phyloP scores from a whole-genome alignment of 768 basidiomycete genomes.

The Amanita pallidorosea region DNA sequence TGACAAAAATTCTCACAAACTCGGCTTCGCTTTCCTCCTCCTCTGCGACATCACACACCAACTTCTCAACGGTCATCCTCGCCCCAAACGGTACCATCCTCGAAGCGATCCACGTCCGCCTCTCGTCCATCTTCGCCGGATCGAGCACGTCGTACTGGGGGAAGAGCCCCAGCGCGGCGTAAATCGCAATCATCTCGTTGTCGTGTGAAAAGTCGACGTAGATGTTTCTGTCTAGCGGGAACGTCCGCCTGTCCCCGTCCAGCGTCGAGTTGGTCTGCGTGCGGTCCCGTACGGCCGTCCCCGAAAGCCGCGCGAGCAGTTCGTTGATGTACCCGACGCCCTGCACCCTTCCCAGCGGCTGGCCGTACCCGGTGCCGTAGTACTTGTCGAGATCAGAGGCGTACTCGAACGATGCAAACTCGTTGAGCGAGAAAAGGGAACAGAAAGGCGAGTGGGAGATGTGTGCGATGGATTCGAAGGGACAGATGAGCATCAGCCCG shows the following conservation, averaged over 20 bases:
- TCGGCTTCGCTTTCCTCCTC: slow-evolving; percentile 11
- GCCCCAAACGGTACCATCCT: slow-evolving; percentile 66
- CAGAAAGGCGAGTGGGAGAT: slow-evolving; percentile 57
- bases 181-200: slow-evolving; percentile 76
- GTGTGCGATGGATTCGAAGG: slow-evolving; percentile 64
- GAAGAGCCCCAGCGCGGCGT: slow-evolving; percentile 50
- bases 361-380: slow-evolving; percentile 74
- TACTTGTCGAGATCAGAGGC: slow-evolving; percentile 67
- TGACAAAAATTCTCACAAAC: slow-evolving; percentile 68
- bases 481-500: slow-evolving; percentile 61
- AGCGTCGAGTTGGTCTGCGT: slow-evolving; percentile 75
- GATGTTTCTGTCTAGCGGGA: slow-evolving; percentile 55
- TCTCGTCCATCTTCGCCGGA: slow-evolving; percentile 19
- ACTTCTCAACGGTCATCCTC: slow-evolving; percentile 63
- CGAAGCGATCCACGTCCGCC: slow-evolving; percentile 42
- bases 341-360: slow-evolving; percentile 59
- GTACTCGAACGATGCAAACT: slow-evolving; percentile 63
- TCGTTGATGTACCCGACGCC: slow-evolving; percentile 87
- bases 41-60: slow-evolving; percentile 31
- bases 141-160: slow-evolving; percentile 23
- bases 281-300: slow-evolving; percentile 46
- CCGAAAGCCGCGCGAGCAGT: slow-evolving; percentile 72
- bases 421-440: slow-evolving; percentile 48
- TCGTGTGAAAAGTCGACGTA: slow-evolving; percentile 84
- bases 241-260: slow-evolving; percentile 48